Percentiles rank a stretch among this genome's conserved stretches.
phyloP scores from a whole-genome alignment of 495 filamentous ascomycete species.

The Hypoxylon fragiforme region DNA sequence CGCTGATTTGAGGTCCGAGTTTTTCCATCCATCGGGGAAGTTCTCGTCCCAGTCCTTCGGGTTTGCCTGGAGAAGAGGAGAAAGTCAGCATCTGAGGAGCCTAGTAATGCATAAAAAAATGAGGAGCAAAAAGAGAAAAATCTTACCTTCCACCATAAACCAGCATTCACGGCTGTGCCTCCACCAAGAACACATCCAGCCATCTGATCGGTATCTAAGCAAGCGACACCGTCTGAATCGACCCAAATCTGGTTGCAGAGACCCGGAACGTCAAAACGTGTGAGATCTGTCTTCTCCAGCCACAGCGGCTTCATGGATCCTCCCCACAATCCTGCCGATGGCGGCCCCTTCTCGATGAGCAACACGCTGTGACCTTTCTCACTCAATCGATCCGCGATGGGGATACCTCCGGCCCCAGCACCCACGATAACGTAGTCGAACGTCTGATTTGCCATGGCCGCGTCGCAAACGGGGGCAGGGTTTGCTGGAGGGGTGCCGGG shows the following conservation, averaged over 20 bases:
- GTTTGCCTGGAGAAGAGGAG: slow-evolving; percentile 39
- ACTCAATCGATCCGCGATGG: slow-evolving; percentile 67
- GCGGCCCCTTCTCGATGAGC: slow-evolving; percentile 72
- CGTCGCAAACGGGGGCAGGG: slow-evolving; percentile 34
- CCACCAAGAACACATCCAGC: slow-evolving; percentile 80
- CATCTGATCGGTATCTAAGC: slow-evolving; percentile 72
- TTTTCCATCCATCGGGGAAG: slow-evolving; percentile 75
- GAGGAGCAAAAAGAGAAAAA: too few species aligned
- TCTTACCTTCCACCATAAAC: slow-evolving; percentile 57
- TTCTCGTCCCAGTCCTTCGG: slow-evolving; percentile 70
- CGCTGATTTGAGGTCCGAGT: slow-evolving; percentile 61
- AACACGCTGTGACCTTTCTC: slow-evolving; percentile 80
- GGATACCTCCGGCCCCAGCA: slow-evolving; percentile 67
- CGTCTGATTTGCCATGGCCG: slow-evolving; percentile 44
- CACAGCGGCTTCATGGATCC: slow-evolving; percentile 64
- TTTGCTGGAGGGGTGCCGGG: slow-evolving; percentile 32
- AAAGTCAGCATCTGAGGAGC: neutral
- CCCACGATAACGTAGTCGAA: slow-evolving; percentile 75
- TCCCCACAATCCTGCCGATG: slow-evolving; percentile 62
- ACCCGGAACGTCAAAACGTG: slow-evolving; percentile 78
- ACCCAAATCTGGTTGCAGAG: slow-evolving; percentile 73
- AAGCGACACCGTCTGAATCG: slow-evolving; percentile 65
- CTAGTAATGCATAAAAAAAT: too few species aligned
- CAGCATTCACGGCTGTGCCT: slow-evolving; percentile 74
- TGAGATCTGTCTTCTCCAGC: slow-evolving; percentile 68